phyloP scores from a whole-genome alignment of 2,329 filamentous ascomycete species.

The Diaporthe destruens region DNA sequence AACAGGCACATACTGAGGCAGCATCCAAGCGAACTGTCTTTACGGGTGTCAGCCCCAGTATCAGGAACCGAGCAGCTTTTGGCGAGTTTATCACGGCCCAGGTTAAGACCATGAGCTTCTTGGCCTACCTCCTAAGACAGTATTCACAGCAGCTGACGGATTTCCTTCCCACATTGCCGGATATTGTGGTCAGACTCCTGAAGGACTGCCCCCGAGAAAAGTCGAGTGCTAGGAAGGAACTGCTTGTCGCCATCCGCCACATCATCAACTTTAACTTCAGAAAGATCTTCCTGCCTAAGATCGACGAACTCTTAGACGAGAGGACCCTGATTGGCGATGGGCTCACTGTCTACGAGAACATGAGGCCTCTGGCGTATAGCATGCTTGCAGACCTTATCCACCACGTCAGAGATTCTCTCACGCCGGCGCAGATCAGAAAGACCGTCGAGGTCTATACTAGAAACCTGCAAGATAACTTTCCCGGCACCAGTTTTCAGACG shows the following conservation, averaged over 20 bases:
- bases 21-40: constrained; percentile 84
- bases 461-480: constrained; percentile 94
- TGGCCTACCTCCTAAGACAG: constrained; percentile 91
- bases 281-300: constrained; percentile 93
- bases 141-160: constrained; percentile 90
- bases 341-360: constrained; percentile 95
- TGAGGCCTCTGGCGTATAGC: constrained; percentile 95
- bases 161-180: constrained; percentile 86
- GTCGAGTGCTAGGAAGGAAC: constrained; percentile 91
- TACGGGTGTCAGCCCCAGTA: constrained; percentile 91
- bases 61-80: constrained; percentile 93
- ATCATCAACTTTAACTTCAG: constrained; percentile 99
- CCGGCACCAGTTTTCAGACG: constrained; percentile 97
- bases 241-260: constrained; percentile 95
- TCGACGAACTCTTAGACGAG: constrained; percentile 95
- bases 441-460: constrained; percentile 98
- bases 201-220: constrained; percentile 97
- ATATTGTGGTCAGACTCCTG: constrained; percentile 89
- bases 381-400: constrained; percentile 99
- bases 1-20: constrained; percentile 90
- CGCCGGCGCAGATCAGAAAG: constrained; percentile 90
- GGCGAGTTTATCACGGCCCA: constrained; percentile 98
- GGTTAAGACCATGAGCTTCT: constrained; percentile 99
- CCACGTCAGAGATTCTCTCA: constrained; percentile 91
- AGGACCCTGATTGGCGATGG: constrained; percentile 95